phyloP scores from a whole-genome alignment of 2,329 filamentous ascomycete species.

The Microcyclosporella mali region DNA sequence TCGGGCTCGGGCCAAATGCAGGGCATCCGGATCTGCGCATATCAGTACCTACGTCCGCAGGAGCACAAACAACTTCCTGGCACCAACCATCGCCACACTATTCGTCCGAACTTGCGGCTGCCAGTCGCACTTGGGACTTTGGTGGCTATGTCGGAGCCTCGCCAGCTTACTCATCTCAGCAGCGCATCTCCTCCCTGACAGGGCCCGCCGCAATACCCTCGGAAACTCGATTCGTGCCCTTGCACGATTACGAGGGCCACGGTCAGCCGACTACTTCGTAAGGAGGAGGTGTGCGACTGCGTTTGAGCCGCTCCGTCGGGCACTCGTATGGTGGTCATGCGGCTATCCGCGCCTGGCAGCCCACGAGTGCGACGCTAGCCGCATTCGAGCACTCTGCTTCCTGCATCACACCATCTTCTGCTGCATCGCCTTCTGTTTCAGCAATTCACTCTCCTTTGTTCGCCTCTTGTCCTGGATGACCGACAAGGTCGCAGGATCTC shows the following conservation, averaged over 20 bases:
- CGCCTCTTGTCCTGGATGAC: slow-evolving; percentile 13
- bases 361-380: slow-evolving; percentile 7
- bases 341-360: slow-evolving; percentile 2
- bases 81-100: slow-evolving; percentile 30
- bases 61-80: slow-evolving; percentile 29
- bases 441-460: slow-evolving; percentile 20
- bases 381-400: slow-evolving; percentile 9
- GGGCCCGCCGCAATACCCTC: slow-evolving; percentile 22
- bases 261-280: slow-evolving; percentile 28
- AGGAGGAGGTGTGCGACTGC: slow-evolving; percentile 17
- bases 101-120: slow-evolving; percentile 25
- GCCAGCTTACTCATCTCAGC: slow-evolving; percentile 27
- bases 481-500: slow-evolving; percentile 12
- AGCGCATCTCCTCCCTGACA: slow-evolving; percentile 26
- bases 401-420: slow-evolving; percentile 19
- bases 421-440: slow-evolving; percentile 10
- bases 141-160: slow-evolving; percentile 22
- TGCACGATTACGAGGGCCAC: slow-evolving; percentile 30
- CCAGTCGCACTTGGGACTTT: slow-evolving; percentile 26
- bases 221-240: slow-evolving; percentile 29
- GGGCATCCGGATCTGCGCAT: slow-evolving; percentile 37
- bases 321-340: slow-evolving; percentile 16
- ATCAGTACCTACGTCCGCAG: slow-evolving; percentile 25
- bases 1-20: slow-evolving; percentile 31
- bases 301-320: slow-evolving; percentile 16